Percentiles rank a stretch among this genome's conserved stretches.
These are phyloP conservation scores for Epichloe sp. DNA, from an alignment of 2,329 filamentous ascomycete genomes.

Conservation along the genomic window DNA sequence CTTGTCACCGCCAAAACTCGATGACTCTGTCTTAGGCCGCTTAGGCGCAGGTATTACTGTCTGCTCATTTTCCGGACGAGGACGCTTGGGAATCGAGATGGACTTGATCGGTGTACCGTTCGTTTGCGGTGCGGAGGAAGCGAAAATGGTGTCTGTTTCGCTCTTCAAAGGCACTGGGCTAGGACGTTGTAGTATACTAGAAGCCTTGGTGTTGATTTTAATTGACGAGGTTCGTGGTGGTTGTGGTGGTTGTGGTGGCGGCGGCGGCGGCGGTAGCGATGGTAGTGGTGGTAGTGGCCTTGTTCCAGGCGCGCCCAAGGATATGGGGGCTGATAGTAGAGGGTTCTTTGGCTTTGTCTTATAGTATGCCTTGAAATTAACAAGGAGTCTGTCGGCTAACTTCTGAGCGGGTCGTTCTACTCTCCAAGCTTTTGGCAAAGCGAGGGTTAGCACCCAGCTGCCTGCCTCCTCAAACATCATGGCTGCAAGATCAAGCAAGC, in stretches of 20 bases:
- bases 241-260: constrained; percentile 17
- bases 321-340: constrained; percentile 9
- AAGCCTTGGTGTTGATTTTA: constrained; percentile 24
- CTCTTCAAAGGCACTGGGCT: not conserved
- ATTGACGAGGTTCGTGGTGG: constrained; percentile 23
- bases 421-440: constrained; percentile 29
- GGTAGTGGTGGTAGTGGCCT: constrained; percentile 7
- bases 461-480: constrained; percentile 34
- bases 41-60: constrained; percentile 22
- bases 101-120: constrained; percentile 8
- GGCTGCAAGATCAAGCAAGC: constrained; percentile 28
- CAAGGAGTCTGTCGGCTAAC: constrained; percentile 22
- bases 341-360: constrained; percentile 21
- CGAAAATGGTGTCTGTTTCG: constrained; percentile 2
- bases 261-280: too few species aligned
- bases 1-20: constrained; percentile 10
- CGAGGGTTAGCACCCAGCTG: constrained; percentile 28
- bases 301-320: constrained; percentile 19
- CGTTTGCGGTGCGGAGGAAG: constrained; percentile 1
- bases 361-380: constrained; percentile 27
- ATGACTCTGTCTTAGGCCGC: constrained; percentile 20
- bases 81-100: constrained; percentile 18
- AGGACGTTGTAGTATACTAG: constrained; percentile 11
- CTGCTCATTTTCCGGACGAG: constrained; percentile 23
- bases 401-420: constrained; percentile 22